Evolutionary conservation across 1,284 basidiomycete species (phyloP).

Genomic region (Naganishia liquefaciens): DNA sequence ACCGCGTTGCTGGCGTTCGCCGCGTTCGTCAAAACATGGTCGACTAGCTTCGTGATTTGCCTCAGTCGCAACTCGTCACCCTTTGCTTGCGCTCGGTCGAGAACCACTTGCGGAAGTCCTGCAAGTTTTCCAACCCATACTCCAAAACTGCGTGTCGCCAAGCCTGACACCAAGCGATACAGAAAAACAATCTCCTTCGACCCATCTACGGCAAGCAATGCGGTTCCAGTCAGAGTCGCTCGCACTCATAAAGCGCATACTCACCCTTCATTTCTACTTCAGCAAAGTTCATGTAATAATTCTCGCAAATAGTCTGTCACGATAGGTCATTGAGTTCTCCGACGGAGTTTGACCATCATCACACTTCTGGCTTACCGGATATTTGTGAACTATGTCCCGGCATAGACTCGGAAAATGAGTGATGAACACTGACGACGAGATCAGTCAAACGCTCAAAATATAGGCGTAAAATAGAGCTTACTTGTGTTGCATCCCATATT

Average conservation of each 20-base stretch:
- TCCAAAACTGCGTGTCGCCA: slow-evolving; percentile 80
- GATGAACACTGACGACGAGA: slow-evolving; percentile 66
- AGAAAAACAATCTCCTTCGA: slow-evolving; percentile 78
- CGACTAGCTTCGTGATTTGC: slow-evolving; percentile 4
- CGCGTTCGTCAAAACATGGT: not conserved
- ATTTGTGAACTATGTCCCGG: slow-evolving; percentile 61
- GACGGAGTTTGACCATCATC: slow-evolving; percentile 61
- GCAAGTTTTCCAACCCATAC: slow-evolving; percentile 70
- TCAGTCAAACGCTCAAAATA: not conserved
- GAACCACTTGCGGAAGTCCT: slow-evolving; percentile 67
- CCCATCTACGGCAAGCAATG: slow-evolving; percentile 61
- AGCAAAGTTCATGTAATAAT: slow-evolving; percentile 84
- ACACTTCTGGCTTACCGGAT: slow-evolving; percentile 34
- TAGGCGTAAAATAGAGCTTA: slow-evolving; percentile 3
- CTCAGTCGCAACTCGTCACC: slow-evolving; percentile 30
- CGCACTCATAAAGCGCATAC: slow-evolving; percentile 2
- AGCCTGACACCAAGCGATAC: slow-evolving; percentile 70
- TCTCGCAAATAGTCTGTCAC: slow-evolving; percentile 58
- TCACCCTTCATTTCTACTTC: slow-evolving; percentile 42
- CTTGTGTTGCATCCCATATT: slow-evolving; percentile 67
- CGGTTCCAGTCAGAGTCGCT: slow-evolving; percentile 23
- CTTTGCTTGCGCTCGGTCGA: slow-evolving; percentile 60
- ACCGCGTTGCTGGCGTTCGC: no score
- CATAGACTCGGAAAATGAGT: slow-evolving; percentile 77
- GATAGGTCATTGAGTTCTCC: slow-evolving; percentile 37